Percentiles rank a stretch among this genome's conserved stretches.
Conservation (phyloP, 1,139 yeast genomes). For the Diutina neorugosa region DNA sequence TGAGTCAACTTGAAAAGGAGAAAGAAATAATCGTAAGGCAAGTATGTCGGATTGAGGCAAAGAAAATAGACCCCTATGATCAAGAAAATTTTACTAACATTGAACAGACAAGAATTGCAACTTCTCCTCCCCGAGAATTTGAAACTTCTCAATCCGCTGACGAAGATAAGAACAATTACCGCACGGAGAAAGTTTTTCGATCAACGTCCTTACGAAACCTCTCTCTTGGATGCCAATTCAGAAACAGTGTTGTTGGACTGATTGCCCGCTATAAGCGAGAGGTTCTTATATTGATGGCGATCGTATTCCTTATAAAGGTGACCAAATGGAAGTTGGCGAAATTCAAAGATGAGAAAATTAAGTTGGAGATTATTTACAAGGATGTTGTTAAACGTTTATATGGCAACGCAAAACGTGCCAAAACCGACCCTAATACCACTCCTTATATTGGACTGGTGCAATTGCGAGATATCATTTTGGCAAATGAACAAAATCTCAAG, state of each 20-base stretch:
- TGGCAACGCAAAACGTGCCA: constrained; percentile 20
- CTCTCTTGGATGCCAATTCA: constrained; percentile 47
- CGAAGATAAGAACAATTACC: constrained; percentile 15
- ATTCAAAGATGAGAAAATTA: constrained; percentile 18
- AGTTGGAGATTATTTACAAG: constrained; percentile 23
- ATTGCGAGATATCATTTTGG: constrained; percentile 57
- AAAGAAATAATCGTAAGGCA: constrained; percentile 82
- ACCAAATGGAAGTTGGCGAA: constrained; percentile 22
- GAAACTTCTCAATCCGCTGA: constrained; percentile 22
- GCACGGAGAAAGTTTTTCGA: constrained; percentile 44
- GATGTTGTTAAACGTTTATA: constrained; percentile 38
- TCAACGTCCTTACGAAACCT: constrained; percentile 62
- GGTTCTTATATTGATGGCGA: constrained; percentile 16
- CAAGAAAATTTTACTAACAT: constrained; percentile 10
- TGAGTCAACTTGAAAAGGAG: constrained; percentile 53
- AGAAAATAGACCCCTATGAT: neutral
- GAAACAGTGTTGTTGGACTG: constrained; percentile 40
- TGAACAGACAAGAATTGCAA: constrained; percentile 15
- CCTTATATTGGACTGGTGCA: constrained; percentile 64
- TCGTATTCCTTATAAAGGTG: constrained; percentile 12
- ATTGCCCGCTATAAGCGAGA: constrained; percentile 29
- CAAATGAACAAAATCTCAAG: constrained; percentile 29
- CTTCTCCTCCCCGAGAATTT: constrained; percentile 12
- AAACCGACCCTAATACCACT: constrained; percentile 19
- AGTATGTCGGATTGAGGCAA: neutral